Base-by-base conservation (phyloP, 441 rosid species). In the Capsella rubella region DNA sequence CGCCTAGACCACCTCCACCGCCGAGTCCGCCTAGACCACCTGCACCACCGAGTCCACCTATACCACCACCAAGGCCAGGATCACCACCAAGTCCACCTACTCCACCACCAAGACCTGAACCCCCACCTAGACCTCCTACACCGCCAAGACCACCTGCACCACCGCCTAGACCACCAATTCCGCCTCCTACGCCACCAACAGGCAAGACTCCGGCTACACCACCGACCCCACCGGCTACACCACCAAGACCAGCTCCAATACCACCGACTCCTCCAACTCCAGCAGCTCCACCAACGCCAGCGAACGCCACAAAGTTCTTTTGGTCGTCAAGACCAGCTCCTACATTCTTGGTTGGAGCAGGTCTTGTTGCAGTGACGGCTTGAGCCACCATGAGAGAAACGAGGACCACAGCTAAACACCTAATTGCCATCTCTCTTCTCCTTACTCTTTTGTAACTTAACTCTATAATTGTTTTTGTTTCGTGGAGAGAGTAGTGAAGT, bases 241-340 rank as follows among this genome's bases (percentile, higher is more conserved):
- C 86, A 9, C 88, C 88, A 55, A 72, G 77, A 7, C 87, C 88
- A 53, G 52, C 11, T 45, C 76, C 72, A 29, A 74, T 2, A 40
- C 86, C 87, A 4, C 73, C 79, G 8, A 64, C 54, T 16, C 85
- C 87, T 3, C 73, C 80, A 11, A 64, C 54, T 16, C 86, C 87
- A 13, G 85, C 74, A 70, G 51, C 80, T 60, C 95, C 95, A 14
- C 95, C 92, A 40, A 90, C 77, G 0, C 95, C 95, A 43, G 78
- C 89, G 43, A 71, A 89, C 12, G 82, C 79, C n/a, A 66, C 64
- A 43, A 87, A 79, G 78, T 82, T 89, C 89, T 89, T 89, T 67
- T 89, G 83, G 82, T 89, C 90, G 50, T 81, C 81, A 31, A 87
- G 83, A 57, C 90, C 89, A 61, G 82, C 82, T 64, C 76, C 80